A percentile compares a stretch with the other conserved stretches of the same genome.
Conservation (phyloP, 352 stramenopile species). For the Globisporangium alternatum region DNA sequence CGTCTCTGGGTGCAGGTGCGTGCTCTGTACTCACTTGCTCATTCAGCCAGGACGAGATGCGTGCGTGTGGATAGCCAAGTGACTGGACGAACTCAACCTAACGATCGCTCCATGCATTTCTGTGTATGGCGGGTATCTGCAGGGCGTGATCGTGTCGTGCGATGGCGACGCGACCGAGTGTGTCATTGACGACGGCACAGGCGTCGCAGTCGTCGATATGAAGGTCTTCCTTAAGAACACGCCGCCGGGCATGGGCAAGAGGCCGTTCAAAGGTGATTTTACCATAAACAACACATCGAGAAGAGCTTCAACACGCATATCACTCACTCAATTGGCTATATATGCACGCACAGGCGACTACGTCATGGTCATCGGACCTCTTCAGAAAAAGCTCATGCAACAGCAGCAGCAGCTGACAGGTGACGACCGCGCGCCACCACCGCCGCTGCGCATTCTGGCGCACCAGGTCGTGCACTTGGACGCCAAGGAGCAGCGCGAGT, state of each 20-base stretch:
- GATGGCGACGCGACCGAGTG: slow-evolving; percentile 35
- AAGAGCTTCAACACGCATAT: background rate
- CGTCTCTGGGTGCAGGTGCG: slow-evolving; percentile 78
- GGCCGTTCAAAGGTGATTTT: slow-evolving; percentile 32
- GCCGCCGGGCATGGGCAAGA: slow-evolving; percentile 39
- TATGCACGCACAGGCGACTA: slow-evolving; percentile 40
- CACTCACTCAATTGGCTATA: background rate
- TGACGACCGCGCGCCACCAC: slow-evolving; percentile 5
- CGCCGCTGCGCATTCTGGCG: slow-evolving; percentile 32
- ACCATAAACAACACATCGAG: too few species aligned
- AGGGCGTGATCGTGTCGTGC: slow-evolving; percentile 56
- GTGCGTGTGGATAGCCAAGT: background rate
- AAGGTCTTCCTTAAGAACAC: slow-evolving; percentile 64
- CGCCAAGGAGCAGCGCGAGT: slow-evolving; percentile 53
- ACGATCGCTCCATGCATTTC: background rate
- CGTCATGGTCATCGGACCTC: slow-evolving; percentile 76
- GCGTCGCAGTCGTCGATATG: slow-evolving; percentile 53
- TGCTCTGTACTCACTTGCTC: background rate
- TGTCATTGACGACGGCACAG: slow-evolving; percentile 76
- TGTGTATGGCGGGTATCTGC: background rate
- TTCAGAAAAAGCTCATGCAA: slow-evolving; percentile 36
- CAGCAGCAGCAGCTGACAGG: slow-evolving; percentile 10
- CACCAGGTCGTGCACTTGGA: slow-evolving; percentile 63
- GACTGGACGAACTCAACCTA: too few species aligned
- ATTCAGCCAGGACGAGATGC: background rate